Conservation (phyloP, 345 rosid genomes). For the Excoecaria agallocha region DNA sequence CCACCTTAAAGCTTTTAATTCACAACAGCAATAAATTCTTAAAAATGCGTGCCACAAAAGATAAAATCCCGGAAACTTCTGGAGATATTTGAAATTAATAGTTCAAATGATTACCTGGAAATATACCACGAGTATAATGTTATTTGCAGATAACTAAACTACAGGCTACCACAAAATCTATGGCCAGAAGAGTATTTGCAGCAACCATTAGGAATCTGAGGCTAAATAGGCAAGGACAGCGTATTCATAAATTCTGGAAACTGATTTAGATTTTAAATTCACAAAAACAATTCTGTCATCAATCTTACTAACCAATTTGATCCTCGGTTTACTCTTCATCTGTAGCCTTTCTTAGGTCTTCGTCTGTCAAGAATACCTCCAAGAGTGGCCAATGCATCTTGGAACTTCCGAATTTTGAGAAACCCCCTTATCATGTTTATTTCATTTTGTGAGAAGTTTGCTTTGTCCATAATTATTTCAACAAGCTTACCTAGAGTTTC, state of each 20-base stretch:
- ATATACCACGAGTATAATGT: too few species aligned
- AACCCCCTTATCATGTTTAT: conserved; percentile 66
- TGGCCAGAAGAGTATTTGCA: too few species aligned
- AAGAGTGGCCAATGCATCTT: conserved; percentile 67
- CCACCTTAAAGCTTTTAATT: too few species aligned
- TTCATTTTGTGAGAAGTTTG: conserved; percentile 52
- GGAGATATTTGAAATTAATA: too few species aligned
- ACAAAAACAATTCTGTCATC: background rate
- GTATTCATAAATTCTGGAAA: background rate
- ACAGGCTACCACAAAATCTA: too few species aligned
- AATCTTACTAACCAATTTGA: background rate
- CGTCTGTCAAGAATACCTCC: conserved; percentile 50
- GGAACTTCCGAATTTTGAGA: conserved; percentile 62
- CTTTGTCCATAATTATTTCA: conserved; percentile 64
- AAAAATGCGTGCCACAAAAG: too few species aligned
- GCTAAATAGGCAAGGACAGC: background rate
- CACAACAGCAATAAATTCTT: too few species aligned
- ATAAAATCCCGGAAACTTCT: too few species aligned
- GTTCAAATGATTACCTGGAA: too few species aligned
- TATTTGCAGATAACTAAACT: too few species aligned
- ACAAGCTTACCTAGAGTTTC: conserved; percentile 59
- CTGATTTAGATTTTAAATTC: background rate
- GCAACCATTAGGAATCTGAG: too few species aligned
- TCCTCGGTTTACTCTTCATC: conserved; percentile 26
- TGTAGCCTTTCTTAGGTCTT: conserved; percentile 37